phyloP scores from a whole-genome alignment of 2,329 filamentous ascomycete species.

The Talaromyces albobiverticillius region DNA sequence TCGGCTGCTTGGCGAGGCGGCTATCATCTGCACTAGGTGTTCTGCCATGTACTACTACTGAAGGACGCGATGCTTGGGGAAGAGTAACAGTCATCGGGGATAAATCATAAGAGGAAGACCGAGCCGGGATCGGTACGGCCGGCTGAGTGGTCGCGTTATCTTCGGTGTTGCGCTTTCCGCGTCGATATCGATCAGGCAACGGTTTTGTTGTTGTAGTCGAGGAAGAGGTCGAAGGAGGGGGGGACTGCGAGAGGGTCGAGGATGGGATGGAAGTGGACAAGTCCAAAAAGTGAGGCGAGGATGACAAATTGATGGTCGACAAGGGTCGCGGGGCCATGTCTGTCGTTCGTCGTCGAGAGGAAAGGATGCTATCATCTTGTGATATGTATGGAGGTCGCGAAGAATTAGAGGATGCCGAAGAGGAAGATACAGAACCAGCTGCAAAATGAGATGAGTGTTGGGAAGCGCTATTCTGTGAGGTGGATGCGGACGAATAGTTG shows the following conservation, averaged over 20 bases:
- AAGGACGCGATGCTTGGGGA: constrained; percentile 28
- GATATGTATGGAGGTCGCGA: constrained; percentile 42
- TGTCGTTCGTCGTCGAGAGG: constrained; percentile 36
- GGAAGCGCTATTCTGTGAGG: constrained; percentile 48
- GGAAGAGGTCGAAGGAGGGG: constrained; percentile 24
- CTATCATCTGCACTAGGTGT: constrained; percentile 68
- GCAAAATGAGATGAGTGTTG: constrained; percentile 46
- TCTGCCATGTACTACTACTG: constrained; percentile 51
- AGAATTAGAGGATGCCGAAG: constrained; percentile 47
- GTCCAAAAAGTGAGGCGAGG: constrained; percentile 51
- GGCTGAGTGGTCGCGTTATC: constrained; percentile 29
- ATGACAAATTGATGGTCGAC: constrained; percentile 51
- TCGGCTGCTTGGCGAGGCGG: constrained; percentile 48
- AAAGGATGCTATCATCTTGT: constrained; percentile 50
- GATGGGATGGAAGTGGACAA: constrained; percentile 24
- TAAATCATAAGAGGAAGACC: constrained; percentile 36
- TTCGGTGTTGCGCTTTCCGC: constrained; percentile 56
- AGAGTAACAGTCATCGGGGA: constrained; percentile 35
- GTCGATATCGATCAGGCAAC: constrained; percentile 80
- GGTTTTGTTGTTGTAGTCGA: constrained; percentile 56
- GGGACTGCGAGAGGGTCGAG: not conserved
- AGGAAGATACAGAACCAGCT: constrained; percentile 55
- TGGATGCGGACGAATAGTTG: constrained; percentile 30
- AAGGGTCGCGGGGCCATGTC: constrained; percentile 40
- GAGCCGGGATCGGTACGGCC: constrained; percentile 10